Evolutionary conservation across 768 basidiomycete species (phyloP).

Genomic region (Cystoderma amianthinum): DNA sequence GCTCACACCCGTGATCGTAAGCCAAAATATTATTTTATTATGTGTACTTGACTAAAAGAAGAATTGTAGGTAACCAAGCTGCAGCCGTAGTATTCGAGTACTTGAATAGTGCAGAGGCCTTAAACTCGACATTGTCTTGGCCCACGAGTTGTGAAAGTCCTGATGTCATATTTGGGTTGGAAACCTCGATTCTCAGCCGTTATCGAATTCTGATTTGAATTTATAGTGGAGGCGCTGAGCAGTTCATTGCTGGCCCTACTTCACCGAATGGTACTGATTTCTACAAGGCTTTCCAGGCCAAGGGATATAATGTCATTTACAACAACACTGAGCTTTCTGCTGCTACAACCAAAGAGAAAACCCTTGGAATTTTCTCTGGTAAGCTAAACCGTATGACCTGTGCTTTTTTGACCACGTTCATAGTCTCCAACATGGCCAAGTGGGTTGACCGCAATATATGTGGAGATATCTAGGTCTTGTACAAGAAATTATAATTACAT

Average conservation of each 20-base stretch:
- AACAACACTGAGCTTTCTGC: constrained; percentile 25
- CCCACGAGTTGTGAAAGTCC: constrained; percentile 32
- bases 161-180: constrained; percentile 37
- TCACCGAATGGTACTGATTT: constrained; percentile 32
- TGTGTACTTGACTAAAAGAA: not conserved
- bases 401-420: constrained; percentile 2
- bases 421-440: constrained; percentile 23
- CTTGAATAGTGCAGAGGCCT: constrained; percentile 20
- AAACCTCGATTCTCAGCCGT: not conserved
- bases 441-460: constrained; percentile 34
- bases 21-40: constrained; percentile 2
- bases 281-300: constrained; percentile 30
- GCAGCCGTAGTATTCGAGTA: constrained; percentile 28
- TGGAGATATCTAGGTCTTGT: too few relatives aligned
- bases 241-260: constrained; percentile 28
- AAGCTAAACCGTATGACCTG: constrained; percentile 6
- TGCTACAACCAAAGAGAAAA: constrained; percentile 23
- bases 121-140: constrained; percentile 29
- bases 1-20: constrained; percentile 33
- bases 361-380: constrained; percentile 38
- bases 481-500: too few relatives aligned
- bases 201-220: constrained; percentile 1
- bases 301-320: constrained; percentile 34
- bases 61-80: constrained; percentile 17
- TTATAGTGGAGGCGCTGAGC: constrained; percentile 33